phyloP scores from a whole-genome alignment of 2,329 filamentous ascomycete species.

The Aureobasidium sp. region DNA sequence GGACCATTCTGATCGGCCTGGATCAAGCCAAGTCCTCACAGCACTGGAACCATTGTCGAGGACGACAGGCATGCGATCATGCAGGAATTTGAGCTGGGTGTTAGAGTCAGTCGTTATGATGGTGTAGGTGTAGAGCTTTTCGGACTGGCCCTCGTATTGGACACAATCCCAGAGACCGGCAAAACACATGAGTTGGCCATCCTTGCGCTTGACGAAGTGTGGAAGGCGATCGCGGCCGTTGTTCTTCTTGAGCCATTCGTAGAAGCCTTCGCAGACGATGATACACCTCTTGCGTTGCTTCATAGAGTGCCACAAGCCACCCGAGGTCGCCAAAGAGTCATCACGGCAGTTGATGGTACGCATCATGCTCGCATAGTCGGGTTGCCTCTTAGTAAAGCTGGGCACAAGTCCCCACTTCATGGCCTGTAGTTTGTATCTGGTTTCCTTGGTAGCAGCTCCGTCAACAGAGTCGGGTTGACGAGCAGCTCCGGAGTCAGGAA shows the following conservation, averaged over 20 bases:
- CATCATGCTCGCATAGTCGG: slow-evolving; percentile 69
- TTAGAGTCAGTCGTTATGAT: slow-evolving; percentile 89
- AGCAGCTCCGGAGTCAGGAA: slow-evolving; percentile 51
- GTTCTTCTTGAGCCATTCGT: slow-evolving; percentile 85
- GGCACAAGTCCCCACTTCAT: slow-evolving; percentile 97
- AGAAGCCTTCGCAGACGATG: slow-evolving; percentile 86
- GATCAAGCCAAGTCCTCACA: slow-evolving; percentile 73
- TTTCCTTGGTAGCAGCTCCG: slow-evolving; percentile 29
- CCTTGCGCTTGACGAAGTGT: slow-evolving; percentile 73
- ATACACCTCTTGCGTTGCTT: slow-evolving; percentile 84
- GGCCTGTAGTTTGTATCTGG: slow-evolving; percentile 72
- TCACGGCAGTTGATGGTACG: slow-evolving; percentile 94
- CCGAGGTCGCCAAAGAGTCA: slow-evolving; percentile 68
- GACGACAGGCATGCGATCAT: slow-evolving; percentile 94
- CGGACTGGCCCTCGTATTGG: slow-evolving; percentile 62
- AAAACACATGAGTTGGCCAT: slow-evolving; percentile 78
- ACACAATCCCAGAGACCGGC: slow-evolving; percentile 91
- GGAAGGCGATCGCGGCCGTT: slow-evolving; percentile 73
- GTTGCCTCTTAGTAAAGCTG: slow-evolving; percentile 82
- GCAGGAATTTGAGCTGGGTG: slow-evolving; percentile 73
- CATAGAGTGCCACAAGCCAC: slow-evolving; percentile 88
- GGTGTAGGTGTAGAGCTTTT: slow-evolving; percentile 80
- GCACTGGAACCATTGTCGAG: slow-evolving; percentile 67
- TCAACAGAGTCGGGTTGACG: slow-evolving; percentile 18
- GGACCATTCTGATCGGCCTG: slow-evolving; percentile 63